Base-by-base conservation (phyloP, 306 rosid genomes). In the Pterocarpus macrocarpus region DNA sequence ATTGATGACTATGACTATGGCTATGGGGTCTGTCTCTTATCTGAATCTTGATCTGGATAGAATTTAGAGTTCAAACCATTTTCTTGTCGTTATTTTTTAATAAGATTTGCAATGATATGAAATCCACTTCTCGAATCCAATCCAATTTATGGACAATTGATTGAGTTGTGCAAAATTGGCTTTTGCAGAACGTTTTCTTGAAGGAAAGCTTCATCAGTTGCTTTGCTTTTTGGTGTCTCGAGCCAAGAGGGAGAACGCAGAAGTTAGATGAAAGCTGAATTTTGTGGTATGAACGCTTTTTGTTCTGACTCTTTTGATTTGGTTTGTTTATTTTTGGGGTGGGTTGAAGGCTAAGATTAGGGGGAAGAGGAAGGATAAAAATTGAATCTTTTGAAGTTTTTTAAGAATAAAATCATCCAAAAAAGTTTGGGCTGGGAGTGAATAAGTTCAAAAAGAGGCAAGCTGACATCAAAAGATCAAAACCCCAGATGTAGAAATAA, bases 401-500 rank as follows among this genome's bases (percentile, higher is more conserved):
- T 81, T 56, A 52, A 52, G 33, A 14, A 34, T 41, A 35, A 61
- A 17, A 44, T 59, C 5, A 12, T 28, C 55, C 58, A 55, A 2
- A 63, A 85, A 85, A 57, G 62, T 38, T 38, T 53, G 12, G 52
- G 68, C 1, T 70, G 16, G 59, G 75, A 71, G 55, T 80, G 89
- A 70, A 79, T 67, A 79, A 73, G 50, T 69, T 81, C 44, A 36
- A 34, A 65, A 75, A 49, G 64, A 75, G 80, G 83, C 68, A 74
- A 64, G 80, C 69, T 77, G 81, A 73, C 82, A 73, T 57, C 69
- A 45, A 84, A 89, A 84, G 86, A 86, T 83, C 82, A 41, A 83
- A 84, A 50, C 81, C 83, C 78, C 89, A 73, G 79, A 87, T 86
- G 83, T 84, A 61, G 84, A 82, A 82, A 61, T 76, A 58, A 56